A percentile compares a stretch with the other conserved stretches of the same genome.
Conservation (phyloP, 306 rosid species). For the Vicia faba region DNA sequence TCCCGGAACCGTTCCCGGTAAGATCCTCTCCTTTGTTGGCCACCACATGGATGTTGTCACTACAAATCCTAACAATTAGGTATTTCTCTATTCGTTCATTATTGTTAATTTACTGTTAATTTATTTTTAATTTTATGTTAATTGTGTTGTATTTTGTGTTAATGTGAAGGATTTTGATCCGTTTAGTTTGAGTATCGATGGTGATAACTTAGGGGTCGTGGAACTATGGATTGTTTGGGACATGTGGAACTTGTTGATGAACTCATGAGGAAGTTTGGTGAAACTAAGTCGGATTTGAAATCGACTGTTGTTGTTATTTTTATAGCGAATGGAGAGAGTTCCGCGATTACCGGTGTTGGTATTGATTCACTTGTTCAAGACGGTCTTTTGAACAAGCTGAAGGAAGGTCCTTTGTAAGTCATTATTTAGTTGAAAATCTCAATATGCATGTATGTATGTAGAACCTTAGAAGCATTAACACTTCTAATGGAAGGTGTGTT, state of each 20-base stretch:
- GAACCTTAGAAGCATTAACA: neutral
- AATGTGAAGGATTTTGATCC: constrained; percentile 80
- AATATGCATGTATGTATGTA: neutral
- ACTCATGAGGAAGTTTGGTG: constrained; percentile 79
- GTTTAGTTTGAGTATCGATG: constrained; percentile 78
- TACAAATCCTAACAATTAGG: constrained; percentile 87
- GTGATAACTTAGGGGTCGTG: constrained; percentile 90
- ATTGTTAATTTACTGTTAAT: neutral
- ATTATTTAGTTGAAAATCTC: constrained; percentile 8
- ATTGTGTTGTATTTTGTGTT: neutral
- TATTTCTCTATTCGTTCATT: constrained; percentile 12
- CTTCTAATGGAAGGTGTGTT: neutral
- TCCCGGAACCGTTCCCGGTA: constrained; percentile 79
- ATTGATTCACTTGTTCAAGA: constrained; percentile 85
- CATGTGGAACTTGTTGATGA: constrained; percentile 87
- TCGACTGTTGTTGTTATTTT: constrained; percentile 85
- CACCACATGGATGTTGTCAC: constrained; percentile 98
- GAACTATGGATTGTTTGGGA: constrained; percentile 95
- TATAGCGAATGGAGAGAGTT: constrained; percentile 90
- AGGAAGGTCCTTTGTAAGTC: constrained; percentile 86
- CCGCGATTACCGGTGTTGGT: constrained; percentile 82
- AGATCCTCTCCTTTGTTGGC: constrained; percentile 79
- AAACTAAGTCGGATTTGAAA: constrained; percentile 70
- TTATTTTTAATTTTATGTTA: neutral
- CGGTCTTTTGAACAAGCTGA: constrained; percentile 69